Conservation (phyloP, 208 protist genomes). For the Trypanosoma congolense region DNA sequence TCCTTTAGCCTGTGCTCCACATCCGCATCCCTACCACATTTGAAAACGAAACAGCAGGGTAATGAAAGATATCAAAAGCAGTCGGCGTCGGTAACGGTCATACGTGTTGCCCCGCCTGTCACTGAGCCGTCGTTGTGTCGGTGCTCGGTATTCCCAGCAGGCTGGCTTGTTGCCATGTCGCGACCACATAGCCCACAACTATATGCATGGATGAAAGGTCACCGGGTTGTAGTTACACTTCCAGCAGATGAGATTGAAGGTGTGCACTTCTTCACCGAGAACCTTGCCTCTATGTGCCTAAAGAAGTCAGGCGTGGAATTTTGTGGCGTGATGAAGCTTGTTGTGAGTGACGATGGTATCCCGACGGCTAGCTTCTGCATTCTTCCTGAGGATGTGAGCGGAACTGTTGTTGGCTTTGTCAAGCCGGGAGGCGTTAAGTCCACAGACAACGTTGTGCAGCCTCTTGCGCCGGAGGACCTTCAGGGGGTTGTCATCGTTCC, state of each 20-base stretch:
- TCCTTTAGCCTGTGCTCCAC: slow-evolving; percentile 1
- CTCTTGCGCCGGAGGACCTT: slow-evolving; percentile 18
- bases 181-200: slow-evolving; percentile 19
- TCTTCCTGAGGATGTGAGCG: slow-evolving; percentile 16
- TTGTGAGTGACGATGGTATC: slow-evolving; percentile 9
- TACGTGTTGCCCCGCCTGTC: slow-evolving; percentile 8
- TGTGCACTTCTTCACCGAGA: slow-evolving; percentile 25
- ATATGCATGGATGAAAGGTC: slow-evolving; percentile 18
- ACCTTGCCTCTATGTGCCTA: slow-evolving; percentile 17
- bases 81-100: slow-evolving; percentile 10
- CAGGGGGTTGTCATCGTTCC: slow-evolving; percentile 22
- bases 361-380: slow-evolving; percentile 19
- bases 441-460: slow-evolving; percentile 9
- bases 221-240: slow-evolving; percentile 23
- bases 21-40: neutral
- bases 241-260: slow-evolving; percentile 13
- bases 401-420: slow-evolving; percentile 19
- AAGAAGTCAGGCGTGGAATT: neutral
- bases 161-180: slow-evolving; percentile 31
- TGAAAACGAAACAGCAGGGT: neutral
- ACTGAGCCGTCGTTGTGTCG: neutral
- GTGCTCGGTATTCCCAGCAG: slow-evolving; percentile 10
- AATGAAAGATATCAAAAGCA: slow-evolving; percentile 2
- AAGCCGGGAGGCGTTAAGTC: neutral
- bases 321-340: slow-evolving; percentile 25